Evolutionary conservation across 140 eudicot species (phyloP).

Genomic region (Oenanthe javanica): DNA sequence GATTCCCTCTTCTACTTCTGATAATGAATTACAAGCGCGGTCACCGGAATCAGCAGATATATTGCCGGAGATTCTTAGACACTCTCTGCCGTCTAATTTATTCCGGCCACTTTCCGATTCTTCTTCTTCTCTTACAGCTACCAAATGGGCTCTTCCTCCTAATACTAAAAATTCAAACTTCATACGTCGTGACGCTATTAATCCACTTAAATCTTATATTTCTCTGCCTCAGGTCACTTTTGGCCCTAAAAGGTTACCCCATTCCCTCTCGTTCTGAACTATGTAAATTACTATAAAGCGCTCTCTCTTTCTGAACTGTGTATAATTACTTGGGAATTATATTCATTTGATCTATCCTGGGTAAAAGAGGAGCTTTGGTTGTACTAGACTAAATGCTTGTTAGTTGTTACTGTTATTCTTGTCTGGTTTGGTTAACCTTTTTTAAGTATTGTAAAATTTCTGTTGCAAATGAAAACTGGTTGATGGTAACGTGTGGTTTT

Average conservation of each 20-base stretch:
- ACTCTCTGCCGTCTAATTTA: slow-evolving; percentile 58
- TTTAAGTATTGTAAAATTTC: not conserved
- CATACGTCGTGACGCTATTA: slow-evolving; percentile 59
- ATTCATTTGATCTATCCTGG: too few relatives aligned
- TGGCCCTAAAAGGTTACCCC: slow-evolving; percentile 78
- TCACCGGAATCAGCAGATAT: slow-evolving; percentile 41
- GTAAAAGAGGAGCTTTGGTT: not conserved
- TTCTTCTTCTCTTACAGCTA: slow-evolving; percentile 29
- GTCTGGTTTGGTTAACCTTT: not conserved
- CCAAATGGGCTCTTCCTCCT: slow-evolving; percentile 62
- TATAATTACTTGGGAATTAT: too few relatives aligned
- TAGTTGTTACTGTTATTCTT: not conserved
- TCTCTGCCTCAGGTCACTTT: slow-evolving; percentile 84
- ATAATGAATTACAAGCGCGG: not conserved
- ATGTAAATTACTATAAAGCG: too few relatives aligned
- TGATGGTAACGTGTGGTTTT: not conserved
- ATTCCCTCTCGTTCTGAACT: too few relatives aligned
- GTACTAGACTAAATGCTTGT: not conserved
- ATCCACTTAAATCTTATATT: slow-evolving; percentile 76
- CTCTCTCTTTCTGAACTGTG: too few relatives aligned
- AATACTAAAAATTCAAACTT: slow-evolving; percentile 13
- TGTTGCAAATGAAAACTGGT: not conserved
- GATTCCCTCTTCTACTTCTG: not conserved
- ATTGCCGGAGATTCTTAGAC: slow-evolving; percentile 75
- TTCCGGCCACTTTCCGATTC: slow-evolving; percentile 45